These are phyloP conservation scores for Apodospora peruviana DNA, from an alignment of 495 filamentous ascomycete genomes.

Conservation along the genomic window DNA sequence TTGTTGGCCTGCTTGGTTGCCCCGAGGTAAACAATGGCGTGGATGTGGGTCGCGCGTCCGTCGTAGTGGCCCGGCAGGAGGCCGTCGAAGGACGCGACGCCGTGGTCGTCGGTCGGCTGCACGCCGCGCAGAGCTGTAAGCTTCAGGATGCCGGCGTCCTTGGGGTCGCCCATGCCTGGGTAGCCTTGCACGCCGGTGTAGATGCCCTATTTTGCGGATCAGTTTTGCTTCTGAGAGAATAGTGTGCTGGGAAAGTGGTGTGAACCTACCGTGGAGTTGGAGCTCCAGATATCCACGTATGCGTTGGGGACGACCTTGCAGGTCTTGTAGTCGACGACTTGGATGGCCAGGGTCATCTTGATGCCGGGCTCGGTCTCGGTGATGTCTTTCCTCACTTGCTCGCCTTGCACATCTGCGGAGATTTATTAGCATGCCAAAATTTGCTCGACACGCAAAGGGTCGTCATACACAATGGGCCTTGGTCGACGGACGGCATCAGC, in stretches of 20 bases:
- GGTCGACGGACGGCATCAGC: slow-evolving; percentile 49
- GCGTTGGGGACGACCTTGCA: slow-evolving; percentile 53
- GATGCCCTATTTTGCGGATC: slow-evolving; percentile 34
- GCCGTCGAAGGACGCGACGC: slow-evolving; percentile 45
- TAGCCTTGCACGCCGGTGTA: slow-evolving; percentile 51
- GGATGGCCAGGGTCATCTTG: slow-evolving; percentile 54
- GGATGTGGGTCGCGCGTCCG: slow-evolving; percentile 42
- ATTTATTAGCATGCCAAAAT: too few species aligned
- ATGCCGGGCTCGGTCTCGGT: slow-evolving; percentile 51
- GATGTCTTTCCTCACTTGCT: slow-evolving; percentile 49
- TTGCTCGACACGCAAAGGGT: not conserved
- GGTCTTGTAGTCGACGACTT: slow-evolving; percentile 55
- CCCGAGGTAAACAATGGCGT: slow-evolving; percentile 43
- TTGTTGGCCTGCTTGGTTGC: slow-evolving; percentile 42
- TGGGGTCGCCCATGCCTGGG: slow-evolving; percentile 41
- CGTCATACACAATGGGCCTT: slow-evolving; percentile 51
- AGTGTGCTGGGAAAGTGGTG: not conserved
- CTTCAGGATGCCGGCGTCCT: slow-evolving; percentile 42
- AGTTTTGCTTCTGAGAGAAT: not conserved
- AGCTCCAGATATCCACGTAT: slow-evolving; percentile 58
- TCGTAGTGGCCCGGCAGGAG: slow-evolving; percentile 54
- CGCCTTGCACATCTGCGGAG: slow-evolving; percentile 28
- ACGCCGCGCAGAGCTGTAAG: slow-evolving; percentile 48
- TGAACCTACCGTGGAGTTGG: slow-evolving; percentile 33
- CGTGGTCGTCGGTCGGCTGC: slow-evolving; percentile 42